Evolutionary conservation across 192 early-diverging fungal species (phyloP).

Genomic region (Backusella australiensis): DNA sequence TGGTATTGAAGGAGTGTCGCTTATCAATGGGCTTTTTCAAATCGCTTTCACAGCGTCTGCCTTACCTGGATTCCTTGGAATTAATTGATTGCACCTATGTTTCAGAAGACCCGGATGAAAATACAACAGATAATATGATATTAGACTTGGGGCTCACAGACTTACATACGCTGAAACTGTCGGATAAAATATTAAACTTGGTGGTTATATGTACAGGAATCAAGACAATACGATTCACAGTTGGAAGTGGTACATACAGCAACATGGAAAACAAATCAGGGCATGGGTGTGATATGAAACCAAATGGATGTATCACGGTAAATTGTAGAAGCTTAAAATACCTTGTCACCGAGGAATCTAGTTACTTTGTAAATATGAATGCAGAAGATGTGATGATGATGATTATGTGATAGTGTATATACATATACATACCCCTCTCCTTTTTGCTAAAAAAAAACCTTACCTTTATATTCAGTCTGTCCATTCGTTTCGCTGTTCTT

Average conservation of each 20-base stretch:
- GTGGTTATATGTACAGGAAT: neutral
- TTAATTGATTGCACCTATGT: neutral
- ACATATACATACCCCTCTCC: neutral
- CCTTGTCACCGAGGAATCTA: neutral
- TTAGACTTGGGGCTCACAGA: neutral
- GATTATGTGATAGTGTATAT: neutral
- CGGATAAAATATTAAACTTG: neutral
- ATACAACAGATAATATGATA: neutral
- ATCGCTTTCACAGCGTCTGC: neutral
- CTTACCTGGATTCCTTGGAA: neutral
- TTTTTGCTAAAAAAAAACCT: neutral
- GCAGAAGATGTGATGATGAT: neutral
- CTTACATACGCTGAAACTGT: neutral
- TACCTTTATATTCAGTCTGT: neutral
- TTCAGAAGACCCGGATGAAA: neutral
- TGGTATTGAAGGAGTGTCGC: neutral
- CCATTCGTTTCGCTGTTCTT: neutral
- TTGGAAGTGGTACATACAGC: neutral
- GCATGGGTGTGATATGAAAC: neutral
- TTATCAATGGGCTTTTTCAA: neutral
- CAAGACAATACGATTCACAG: neutral
- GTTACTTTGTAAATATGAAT: neutral
- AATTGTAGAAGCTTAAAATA: neutral
- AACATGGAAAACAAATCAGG: neutral
- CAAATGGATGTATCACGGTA: neutral